Percentiles rank a stretch among this genome's conserved stretches.
phyloP scores from a whole-genome alignment of 305 asterid species.

The Solanum hybrid region DNA sequence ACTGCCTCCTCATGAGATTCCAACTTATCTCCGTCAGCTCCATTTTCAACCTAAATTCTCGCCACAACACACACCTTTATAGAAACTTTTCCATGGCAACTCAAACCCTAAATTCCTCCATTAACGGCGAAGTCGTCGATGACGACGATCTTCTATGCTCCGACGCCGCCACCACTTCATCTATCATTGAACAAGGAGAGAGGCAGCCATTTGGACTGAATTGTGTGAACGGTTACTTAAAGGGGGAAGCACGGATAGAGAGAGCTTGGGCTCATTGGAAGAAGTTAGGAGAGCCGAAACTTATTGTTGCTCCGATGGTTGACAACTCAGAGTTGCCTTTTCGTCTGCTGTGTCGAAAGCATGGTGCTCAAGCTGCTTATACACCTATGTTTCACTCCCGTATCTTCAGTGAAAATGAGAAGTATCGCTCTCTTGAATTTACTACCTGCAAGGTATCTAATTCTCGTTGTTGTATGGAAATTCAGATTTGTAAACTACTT shows the following conservation, averaged over 20 bases:
- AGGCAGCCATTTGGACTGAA: slow-evolving; percentile 1
- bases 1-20: slow-evolving; percentile 33
- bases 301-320: slow-evolving; percentile 86
- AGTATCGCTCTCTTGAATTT: slow-evolving; percentile 72
- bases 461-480: background rate
- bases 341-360: slow-evolving; percentile 82
- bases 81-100: slow-evolving; percentile 35
- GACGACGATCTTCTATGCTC: slow-evolving; percentile 36
- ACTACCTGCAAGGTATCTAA: slow-evolving; percentile 51
- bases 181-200: slow-evolving; percentile 7
- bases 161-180: background rate
- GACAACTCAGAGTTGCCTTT: slow-evolving; percentile 96
- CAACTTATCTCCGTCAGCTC: slow-evolving; percentile 5
- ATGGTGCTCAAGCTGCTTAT: slow-evolving; percentile 97
- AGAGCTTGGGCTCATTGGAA: slow-evolving; percentile 94
- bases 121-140: background rate
- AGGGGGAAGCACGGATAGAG: slow-evolving; percentile 55
- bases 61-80: background rate
- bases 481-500: background rate
- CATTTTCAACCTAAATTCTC: slow-evolving; percentile 3
- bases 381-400: slow-evolving; percentile 95
- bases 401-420: slow-evolving; percentile 61
- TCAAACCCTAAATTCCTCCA: slow-evolving; percentile 14
- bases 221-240: slow-evolving; percentile 42
- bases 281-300: slow-evolving; percentile 56